Conservation (phyloP, 192 early-diverging fungal genomes). For the Helicostylum pulchrum region DNA sequence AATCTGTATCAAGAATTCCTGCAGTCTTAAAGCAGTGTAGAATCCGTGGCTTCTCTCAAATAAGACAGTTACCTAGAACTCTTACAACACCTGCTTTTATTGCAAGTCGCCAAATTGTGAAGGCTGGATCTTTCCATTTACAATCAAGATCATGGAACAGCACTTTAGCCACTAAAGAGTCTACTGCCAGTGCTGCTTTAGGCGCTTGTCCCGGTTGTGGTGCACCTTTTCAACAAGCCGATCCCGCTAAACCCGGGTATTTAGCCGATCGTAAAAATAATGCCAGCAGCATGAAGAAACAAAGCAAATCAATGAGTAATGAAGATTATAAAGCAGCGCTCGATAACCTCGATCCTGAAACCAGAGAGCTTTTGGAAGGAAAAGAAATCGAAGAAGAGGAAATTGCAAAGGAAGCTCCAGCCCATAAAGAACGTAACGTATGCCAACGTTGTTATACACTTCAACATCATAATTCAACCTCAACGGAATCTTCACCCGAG, state of each 20-base stretch:
- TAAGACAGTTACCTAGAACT: no score
- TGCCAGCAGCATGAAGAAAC: conserved; percentile 1
- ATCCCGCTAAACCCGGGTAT: conserved; percentile 48
- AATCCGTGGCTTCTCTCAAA: no score
- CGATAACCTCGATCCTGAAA: conserved; percentile 40
- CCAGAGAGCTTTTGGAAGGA: conserved; percentile 27
- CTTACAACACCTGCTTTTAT: no score
- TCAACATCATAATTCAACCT: conserved; percentile 47
- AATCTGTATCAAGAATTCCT: no score
- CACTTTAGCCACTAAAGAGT: no score
- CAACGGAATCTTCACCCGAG: conserved; percentile 8
- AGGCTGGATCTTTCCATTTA: no score
- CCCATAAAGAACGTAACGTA: conserved; percentile 36
- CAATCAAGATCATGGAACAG: no score
- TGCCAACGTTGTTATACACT: conserved; percentile 70
- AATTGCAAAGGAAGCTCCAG: background rate
- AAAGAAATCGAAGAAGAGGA: background rate
- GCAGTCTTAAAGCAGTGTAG: no score
- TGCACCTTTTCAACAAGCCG: conserved; percentile 56
- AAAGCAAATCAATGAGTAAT: conserved; percentile 37
- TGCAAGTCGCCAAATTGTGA: no score
- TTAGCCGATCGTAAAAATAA: conserved; percentile 37
- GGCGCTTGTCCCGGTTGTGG: conserved; percentile 65
- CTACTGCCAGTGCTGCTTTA: no score
- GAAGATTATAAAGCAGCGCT: conserved; percentile 38